Conservation (phyloP, 2,329 filamentous ascomycete genomes). For the Hypocreales sp. region DNA sequence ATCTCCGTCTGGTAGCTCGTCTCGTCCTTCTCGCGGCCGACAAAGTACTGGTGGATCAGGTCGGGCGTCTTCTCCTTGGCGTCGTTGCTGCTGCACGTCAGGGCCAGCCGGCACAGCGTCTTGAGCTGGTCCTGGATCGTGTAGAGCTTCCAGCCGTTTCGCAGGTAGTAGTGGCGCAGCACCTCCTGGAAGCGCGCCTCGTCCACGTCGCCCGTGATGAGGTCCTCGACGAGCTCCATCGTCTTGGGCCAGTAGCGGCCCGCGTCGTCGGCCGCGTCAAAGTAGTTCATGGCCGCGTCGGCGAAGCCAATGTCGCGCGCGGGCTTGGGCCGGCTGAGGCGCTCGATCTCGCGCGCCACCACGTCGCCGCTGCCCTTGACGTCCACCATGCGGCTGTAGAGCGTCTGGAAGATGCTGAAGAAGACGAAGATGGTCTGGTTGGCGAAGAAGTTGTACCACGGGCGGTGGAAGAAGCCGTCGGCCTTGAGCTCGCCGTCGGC, state of each 20-base stretch:
- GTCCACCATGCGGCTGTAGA: constrained; percentile 70
- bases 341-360: constrained; percentile 58
- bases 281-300: constrained; percentile 66
- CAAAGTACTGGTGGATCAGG: constrained; percentile 74
- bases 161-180: constrained; percentile 79
- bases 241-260: constrained; percentile 77
- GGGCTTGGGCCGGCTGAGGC: constrained; percentile 61
- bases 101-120: constrained; percentile 64
- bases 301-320: constrained; percentile 73
- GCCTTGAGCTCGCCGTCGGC: constrained; percentile 50
- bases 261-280: constrained; percentile 41
- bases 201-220: constrained; percentile 69
- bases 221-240: constrained; percentile 72
- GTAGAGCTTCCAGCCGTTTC: constrained; percentile 85
- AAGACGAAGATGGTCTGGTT: constrained; percentile 91
- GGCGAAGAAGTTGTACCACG: constrained; percentile 77
- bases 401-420: constrained; percentile 80
- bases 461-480: constrained; percentile 68
- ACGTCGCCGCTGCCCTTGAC: constrained; percentile 67
- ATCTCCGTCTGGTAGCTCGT: constrained; percentile 86
- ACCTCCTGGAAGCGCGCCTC: constrained; percentile 77
- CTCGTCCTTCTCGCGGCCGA: constrained; percentile 65
- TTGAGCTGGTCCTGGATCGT: constrained; percentile 80
- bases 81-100: constrained; percentile 73
- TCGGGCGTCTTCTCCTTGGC: constrained; percentile 88